Evolutionary conservation across 306 rosid genomes (phyloP).

Genomic region (Quercus agrifolia): DNA sequence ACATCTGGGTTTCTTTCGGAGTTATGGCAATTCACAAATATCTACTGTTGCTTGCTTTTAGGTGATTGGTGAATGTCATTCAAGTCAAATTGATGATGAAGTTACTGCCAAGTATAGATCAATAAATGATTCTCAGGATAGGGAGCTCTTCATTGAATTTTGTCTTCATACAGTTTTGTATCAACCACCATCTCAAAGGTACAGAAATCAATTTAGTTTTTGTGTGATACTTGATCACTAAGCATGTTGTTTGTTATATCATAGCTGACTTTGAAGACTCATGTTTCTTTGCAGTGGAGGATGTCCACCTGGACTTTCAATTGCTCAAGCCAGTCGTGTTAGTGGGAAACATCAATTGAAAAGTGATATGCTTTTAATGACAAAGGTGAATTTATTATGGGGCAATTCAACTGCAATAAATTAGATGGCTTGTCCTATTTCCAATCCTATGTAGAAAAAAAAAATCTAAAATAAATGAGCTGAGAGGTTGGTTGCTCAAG

Average conservation of each 20-base stretch:
- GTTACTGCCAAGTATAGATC: conserved; percentile 62
- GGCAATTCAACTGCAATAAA: conserved; percentile 15
- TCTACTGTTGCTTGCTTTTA: conserved; percentile 38
- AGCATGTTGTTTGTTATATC: neutral
- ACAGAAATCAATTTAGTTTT: conserved; percentile 20
- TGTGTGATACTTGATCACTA: conserved; percentile 25
- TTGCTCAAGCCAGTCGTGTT: conserved; percentile 70
- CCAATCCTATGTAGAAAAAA: neutral
- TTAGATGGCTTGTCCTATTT: conserved; percentile 23
- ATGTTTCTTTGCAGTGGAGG: conserved; percentile 52
- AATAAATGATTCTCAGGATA: conserved; percentile 51
- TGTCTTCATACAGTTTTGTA: conserved; percentile 82
- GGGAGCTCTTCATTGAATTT: conserved; percentile 71
- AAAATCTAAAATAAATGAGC: neutral
- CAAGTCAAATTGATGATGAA: conserved; percentile 56
- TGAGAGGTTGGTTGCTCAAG: neutral
- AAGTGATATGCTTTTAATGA: conserved; percentile 46
- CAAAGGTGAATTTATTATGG: conserved; percentile 55
- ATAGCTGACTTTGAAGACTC: conserved; percentile 22
- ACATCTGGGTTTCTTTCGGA: conserved; percentile 11
- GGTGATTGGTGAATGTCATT: conserved; percentile 89
- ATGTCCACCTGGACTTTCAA: conserved; percentile 79
- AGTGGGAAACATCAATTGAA: conserved; percentile 67
- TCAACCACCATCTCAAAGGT: conserved; percentile 80
- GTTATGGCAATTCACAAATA: conserved; percentile 16